These are phyloP conservation scores for Citrullus colocynthis DNA, from an alignment of 306 rosid species.

Conservation along the genomic window DNA sequence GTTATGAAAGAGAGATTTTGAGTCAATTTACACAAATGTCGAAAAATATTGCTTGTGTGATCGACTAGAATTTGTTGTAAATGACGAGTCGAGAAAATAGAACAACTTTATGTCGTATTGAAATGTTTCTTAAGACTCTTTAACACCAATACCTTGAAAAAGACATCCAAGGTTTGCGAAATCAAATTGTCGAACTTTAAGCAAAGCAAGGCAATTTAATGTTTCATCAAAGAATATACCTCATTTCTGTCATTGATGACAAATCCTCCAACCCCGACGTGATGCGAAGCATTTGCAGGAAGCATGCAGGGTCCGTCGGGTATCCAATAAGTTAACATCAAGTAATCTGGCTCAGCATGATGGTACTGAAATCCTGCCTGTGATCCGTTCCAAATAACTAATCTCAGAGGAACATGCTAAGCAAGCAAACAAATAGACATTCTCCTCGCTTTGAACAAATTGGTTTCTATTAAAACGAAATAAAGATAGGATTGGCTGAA, in stretches of 20 bases:
- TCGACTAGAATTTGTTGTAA: background rate
- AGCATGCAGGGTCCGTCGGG: conserved; percentile 92
- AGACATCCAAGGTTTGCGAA: background rate
- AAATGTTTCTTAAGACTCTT: background rate
- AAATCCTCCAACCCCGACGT: conserved; percentile 93
- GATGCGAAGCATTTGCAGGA: conserved; percentile 91
- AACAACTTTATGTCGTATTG: background rate
- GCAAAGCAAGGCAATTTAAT: background rate
- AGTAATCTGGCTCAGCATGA: conserved; percentile 79
- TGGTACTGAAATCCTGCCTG: conserved; percentile 94
- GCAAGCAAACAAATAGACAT: background rate
- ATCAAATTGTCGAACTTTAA: background rate
- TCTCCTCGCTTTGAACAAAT: background rate
- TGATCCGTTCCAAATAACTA: conserved; percentile 10
- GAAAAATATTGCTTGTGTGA: background rate
- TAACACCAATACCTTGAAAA: background rate
- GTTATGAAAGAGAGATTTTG: background rate
- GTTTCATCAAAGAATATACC: conserved; percentile 27
- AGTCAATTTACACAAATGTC: background rate
- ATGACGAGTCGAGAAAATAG: background rate
- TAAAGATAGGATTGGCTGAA: background rate
- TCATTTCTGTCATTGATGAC: conserved; percentile 62
- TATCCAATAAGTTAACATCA: conserved; percentile 93
- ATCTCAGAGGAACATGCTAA: conserved; percentile 13
- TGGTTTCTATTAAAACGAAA: background rate